Percentiles rank a stretch among this genome's conserved stretches.
These are phyloP conservation scores for Mycena indigotica DNA, from an alignment of 768 basidiomycete genomes.

Conservation along the genomic window DNA sequence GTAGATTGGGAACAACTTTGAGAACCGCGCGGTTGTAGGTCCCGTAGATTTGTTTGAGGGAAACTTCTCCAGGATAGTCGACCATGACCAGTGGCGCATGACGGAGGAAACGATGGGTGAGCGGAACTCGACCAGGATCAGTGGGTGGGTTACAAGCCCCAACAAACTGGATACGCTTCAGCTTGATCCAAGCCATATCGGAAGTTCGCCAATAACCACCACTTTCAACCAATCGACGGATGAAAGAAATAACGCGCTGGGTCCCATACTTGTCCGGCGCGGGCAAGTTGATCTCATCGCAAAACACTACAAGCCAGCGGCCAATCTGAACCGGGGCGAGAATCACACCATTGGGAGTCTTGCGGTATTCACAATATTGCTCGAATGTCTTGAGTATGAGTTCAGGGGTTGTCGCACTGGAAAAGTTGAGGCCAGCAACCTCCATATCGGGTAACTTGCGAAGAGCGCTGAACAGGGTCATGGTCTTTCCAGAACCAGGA, in stretches of 20 bases:
- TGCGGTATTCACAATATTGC: constrained; percentile 98
- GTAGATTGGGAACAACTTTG: constrained; percentile 92
- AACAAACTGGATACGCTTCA: constrained; percentile 99
- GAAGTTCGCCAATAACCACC: constrained; percentile 93
- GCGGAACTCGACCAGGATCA: constrained; percentile 97
- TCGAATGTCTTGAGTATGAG: constrained; percentile 99
- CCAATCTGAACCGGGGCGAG: constrained; percentile 94
- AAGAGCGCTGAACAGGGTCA: constrained; percentile 97
- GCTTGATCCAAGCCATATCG: constrained; percentile 96
- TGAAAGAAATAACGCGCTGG: constrained; percentile 96
- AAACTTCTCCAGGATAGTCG: constrained; percentile 96
- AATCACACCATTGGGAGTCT: constrained; percentile 97
- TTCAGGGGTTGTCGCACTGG: constrained; percentile 97
- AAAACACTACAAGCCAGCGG: constrained; percentile 99
- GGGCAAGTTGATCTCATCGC: constrained; percentile 98
- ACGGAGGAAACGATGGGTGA: constrained; percentile 95
- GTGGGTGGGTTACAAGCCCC: constrained; percentile 99
- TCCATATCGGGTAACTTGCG: constrained; percentile 99
- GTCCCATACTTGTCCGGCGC: constrained; percentile 98
- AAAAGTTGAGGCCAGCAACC: constrained; percentile 98
- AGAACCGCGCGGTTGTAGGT: constrained; percentile 96
- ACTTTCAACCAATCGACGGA: constrained; percentile 93
- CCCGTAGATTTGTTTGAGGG: constrained; percentile 97
- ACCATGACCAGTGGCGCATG: constrained; percentile 99
- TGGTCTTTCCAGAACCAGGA: constrained; percentile 99